Base-by-base conservation (phyloP, 805 yeast species). In the Cyberlindnera galapagoensis region DNA sequence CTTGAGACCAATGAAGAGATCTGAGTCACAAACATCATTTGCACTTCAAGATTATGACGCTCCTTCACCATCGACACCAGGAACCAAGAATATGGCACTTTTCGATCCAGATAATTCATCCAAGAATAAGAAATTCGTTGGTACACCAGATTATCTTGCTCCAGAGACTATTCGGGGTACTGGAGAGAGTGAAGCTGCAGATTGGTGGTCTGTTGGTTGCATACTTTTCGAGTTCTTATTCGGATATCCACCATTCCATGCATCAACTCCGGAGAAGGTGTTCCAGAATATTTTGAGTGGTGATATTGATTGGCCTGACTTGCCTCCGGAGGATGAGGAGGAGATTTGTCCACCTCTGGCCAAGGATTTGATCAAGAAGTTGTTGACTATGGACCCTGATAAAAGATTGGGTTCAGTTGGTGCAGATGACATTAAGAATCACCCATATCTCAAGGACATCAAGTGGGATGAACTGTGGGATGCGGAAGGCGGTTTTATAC, bases 191-290 rank as follows among this genome's bases (percentile, higher is more conserved):
- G 87, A 76, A 42, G 72, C 78, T 18, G 41, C 90, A n/a, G 97
- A 88, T 60, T 88, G 98, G 98, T 92, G 99, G 99, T 85, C 97
- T 3, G 73, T 90, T 21, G 99, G 99, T 0, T 90, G 97, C 56
- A 86, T 92, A 9, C 59, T 90, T 35, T 92, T 90, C 63, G 99
- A 92, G 58, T 80, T 92, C 51, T 52, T 86, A 24, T 83, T 80
- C 54, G 98, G 98, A 0, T 83, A 76, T 53, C 96, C 99, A 2
- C 99, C 99, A 3, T 92, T 92, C 56, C 92, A 84, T 54, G 94
- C 82, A 2, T 63, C 65, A 5, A 69, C 86, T 2, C 92, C 96
- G 0, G 83, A 80, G 25, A 62, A 67, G 38, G 95, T 92, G 0
- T 92, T 92, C 54, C 72, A 76, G 34, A 87, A 87, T 42, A 90